phyloP scores from a whole-genome alignment of 106 monocot species.

The Ottelia alismoides region DNA sequence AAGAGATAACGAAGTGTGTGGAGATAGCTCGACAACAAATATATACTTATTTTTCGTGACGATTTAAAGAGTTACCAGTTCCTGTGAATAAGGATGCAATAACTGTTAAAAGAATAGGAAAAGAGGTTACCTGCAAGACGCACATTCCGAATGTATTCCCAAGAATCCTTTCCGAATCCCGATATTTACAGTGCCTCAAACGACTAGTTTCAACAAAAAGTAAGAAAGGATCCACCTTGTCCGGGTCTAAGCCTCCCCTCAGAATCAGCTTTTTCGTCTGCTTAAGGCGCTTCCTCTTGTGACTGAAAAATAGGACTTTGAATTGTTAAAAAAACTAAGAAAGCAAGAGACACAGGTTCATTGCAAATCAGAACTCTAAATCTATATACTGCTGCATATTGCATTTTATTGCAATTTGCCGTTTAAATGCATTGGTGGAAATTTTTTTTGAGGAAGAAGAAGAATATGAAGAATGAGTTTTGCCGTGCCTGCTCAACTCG shows the following conservation, averaged over 20 bases:
- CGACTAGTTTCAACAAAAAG: constrained; percentile 80
- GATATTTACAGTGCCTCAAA: constrained; percentile 82
- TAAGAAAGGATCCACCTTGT: constrained; percentile 65
- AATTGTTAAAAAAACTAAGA: too few relatives aligned
- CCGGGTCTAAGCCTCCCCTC: constrained; percentile 62
- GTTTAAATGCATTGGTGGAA: too few relatives aligned
- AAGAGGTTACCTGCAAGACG: constrained; percentile 64
- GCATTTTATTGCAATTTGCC: too few relatives aligned
- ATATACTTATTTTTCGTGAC: neutral
- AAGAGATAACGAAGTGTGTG: neutral
- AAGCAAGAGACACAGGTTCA: too few relatives aligned
- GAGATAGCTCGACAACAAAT: neutral
- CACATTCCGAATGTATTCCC: constrained; percentile 99
- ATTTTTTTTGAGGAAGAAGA: too few relatives aligned
- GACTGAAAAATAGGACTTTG: too few relatives aligned
- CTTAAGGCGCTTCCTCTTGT: constrained; percentile 84
- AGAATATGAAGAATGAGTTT: too few relatives aligned
- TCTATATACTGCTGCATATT: too few relatives aligned
- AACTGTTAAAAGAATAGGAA: neutral
- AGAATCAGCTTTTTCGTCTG: constrained; percentile 73
- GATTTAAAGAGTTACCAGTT: too few relatives aligned
- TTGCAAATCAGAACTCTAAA: too few relatives aligned
- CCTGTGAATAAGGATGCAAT: neutral
- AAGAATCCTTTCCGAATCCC: constrained; percentile 85
- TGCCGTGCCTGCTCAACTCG: constrained; percentile 98